Percentiles rank a stretch among this genome's conserved stretches.
Evolutionary conservation across 192 early-diverging fungal genomes (phyloP).

Genomic region (Coemansia aciculifera): DNA sequence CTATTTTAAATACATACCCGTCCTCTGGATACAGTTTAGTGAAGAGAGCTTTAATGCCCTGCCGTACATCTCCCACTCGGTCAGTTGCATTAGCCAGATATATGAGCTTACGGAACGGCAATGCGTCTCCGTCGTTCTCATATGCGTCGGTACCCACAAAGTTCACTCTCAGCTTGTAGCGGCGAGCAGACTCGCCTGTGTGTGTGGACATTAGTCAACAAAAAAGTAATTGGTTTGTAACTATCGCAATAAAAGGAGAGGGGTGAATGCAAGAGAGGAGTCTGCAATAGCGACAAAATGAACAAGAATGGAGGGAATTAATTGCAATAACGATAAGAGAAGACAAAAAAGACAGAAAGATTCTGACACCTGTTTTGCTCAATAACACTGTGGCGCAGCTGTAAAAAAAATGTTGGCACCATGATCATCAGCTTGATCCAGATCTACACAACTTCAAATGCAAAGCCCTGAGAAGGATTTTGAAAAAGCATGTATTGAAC

Average conservation of each 20-base stretch:
- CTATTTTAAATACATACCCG: conserved; percentile 25
- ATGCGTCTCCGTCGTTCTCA: conserved; percentile 27
- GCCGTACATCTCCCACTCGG: conserved; percentile 31
- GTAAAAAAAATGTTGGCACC: not conserved
- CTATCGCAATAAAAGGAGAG: not conserved
- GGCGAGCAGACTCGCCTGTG: not conserved
- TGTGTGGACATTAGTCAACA: conserved; percentile 8
- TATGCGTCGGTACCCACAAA: conserved; percentile 48
- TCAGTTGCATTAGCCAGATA: conserved; percentile 27
- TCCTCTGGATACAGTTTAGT: conserved; percentile 39
- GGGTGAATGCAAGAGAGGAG: not conserved
- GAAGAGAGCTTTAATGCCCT: conserved; percentile 32
- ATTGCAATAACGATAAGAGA: not conserved
- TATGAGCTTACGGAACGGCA: conserved; percentile 48
- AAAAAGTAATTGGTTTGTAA: not conserved
- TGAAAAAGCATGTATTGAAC: too few relatives aligned
- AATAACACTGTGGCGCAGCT: not conserved
- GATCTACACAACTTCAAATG: not conserved
- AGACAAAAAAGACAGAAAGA: not conserved
- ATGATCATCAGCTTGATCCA: not conserved
- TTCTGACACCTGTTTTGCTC: not conserved
- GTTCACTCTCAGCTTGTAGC: conserved; percentile 51
- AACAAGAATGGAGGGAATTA: not conserved
- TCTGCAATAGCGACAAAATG: not conserved
- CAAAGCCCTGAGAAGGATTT: too few relatives aligned